Base-by-base conservation (phyloP, 106 monocot genomes). In the Allium cepa region DNA sequence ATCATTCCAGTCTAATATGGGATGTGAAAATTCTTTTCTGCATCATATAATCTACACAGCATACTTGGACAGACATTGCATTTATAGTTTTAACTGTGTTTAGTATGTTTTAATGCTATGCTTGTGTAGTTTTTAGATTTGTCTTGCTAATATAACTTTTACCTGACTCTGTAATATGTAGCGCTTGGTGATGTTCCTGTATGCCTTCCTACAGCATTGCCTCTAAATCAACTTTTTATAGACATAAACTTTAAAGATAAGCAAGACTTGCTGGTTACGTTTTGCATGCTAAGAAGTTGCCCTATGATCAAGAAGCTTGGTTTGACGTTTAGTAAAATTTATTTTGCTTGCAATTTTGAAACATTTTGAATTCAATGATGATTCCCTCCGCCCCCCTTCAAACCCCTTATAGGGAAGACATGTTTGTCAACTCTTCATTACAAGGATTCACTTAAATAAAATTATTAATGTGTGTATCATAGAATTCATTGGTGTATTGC, bases 231-330 rank as follows among this genome's bases (percentile, higher is more conserved):
- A 12, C 10, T 26, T 7, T 7, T 17, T 26, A n/a, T 62, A 7
- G 3, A 26, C 28, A 61, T 71, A 62, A 50, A 62, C 50, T 52
- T 62, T 52, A 26, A 50, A 36, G 50, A 49, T 51, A 71, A 61
- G 60, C 26, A 60, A 61, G 26, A 71, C 5, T 17, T 61, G 27
- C 26, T 51, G 0, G 71, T 15, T 11, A 58, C 26, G 17, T 27
- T 62, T 62, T 71, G 71, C 51, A 51, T 60, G 11, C 62, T 71
- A 61, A 60, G 61, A 71, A 71, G 71, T 60, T 27, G 50, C 7
- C 50, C 50, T 15, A 10, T 61, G 22, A 50, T 71, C 26, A 17
- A 69, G 45, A 69, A 55, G 55, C 56, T 67, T 57, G 4, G 26
- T 71, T n/a, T 60, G 47, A n/a, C 8, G 48, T 57, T 58, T n/a